Evolutionary conservation across 2,329 filamentous ascomycete species (phyloP).

Genomic region (Chaetomium olivaceum): DNA sequence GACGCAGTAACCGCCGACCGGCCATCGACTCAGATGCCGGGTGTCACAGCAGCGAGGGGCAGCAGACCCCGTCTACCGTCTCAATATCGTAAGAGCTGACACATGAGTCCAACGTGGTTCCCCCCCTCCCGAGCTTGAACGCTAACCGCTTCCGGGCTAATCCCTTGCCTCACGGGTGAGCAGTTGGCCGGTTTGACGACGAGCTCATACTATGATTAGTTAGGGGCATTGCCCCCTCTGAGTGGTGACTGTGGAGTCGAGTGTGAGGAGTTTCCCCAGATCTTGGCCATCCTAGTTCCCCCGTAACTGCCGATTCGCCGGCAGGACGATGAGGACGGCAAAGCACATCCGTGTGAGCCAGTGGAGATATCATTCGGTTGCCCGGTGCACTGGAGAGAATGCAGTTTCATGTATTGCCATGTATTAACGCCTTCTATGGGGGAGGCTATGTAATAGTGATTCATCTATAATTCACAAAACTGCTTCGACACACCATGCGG

Average conservation of each 20-base stretch:
- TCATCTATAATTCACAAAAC: constrained; percentile 12
- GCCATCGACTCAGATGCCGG: neutral
- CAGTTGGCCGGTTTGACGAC: neutral
- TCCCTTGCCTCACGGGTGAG: neutral
- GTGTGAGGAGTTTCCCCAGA: constrained; percentile 3
- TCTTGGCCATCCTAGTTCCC: neutral
- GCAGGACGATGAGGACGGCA: constrained; percentile 3
- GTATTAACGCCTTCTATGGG: constrained; percentile 18
- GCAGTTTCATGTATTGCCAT: neutral
- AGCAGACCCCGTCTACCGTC: neutral
- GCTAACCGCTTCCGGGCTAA: neutral
- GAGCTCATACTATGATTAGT: neutral
- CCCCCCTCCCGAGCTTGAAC: neutral
- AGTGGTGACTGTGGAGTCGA: neutral
- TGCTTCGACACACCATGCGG: neutral
- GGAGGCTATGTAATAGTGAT: constrained; percentile 14
- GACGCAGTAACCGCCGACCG: constrained; percentile 9
- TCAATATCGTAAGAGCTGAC: constrained; percentile 2
- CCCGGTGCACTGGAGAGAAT: neutral
- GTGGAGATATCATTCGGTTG: neutral
- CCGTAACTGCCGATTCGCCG: constrained; percentile 6
- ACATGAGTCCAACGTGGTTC: neutral
- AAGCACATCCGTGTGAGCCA: constrained; percentile 7
- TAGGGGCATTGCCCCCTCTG: neutral
- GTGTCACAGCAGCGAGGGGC: neutral